Conservation (phyloP, 2,329 filamentous ascomycete genomes). For the Pyrenochaeta sp. region DNA sequence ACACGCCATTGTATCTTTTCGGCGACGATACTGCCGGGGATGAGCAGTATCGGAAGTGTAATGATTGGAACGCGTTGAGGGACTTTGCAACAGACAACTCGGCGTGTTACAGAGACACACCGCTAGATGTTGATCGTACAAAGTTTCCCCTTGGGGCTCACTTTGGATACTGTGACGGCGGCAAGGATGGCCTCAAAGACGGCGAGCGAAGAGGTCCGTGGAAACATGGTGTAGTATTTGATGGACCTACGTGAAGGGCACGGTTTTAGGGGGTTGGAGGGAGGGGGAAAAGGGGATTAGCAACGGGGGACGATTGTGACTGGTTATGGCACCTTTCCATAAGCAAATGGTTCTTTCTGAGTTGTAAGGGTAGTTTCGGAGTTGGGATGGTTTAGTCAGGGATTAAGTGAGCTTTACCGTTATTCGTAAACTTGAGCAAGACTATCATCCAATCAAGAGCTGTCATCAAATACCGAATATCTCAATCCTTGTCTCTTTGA, state of each 20-base stretch:
- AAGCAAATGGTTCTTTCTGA: too few relatives aligned
- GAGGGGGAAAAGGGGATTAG: neutral
- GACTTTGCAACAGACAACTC: slow-evolving; percentile 28
- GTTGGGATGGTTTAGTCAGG: too few relatives aligned
- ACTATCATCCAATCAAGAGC: too few relatives aligned
- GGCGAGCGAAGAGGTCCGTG: neutral
- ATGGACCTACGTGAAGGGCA: neutral
- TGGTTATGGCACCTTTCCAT: neutral
- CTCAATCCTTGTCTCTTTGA: too few relatives aligned
- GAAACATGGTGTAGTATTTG: neutral
- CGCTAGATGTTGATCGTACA: neutral
- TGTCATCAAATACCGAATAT: too few relatives aligned
- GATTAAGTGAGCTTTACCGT: too few relatives aligned
- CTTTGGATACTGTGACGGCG: neutral
- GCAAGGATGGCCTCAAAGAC: neutral
- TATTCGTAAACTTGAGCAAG: too few relatives aligned
- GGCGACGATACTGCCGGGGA: slow-evolving; percentile 21
- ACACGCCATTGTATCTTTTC: slow-evolving; percentile 21
- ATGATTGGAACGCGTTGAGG: slow-evolving; percentile 19
- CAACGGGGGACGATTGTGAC: too few relatives aligned
- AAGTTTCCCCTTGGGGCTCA: neutral
- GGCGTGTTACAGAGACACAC: slow-evolving; percentile 33
- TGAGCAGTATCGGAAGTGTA: slow-evolving; percentile 21
- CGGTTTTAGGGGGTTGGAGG: neutral
- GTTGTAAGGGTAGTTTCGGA: too few relatives aligned